Conservation (phyloP, 139 green algal species). For the Chlorella sorokiniana region DNA sequence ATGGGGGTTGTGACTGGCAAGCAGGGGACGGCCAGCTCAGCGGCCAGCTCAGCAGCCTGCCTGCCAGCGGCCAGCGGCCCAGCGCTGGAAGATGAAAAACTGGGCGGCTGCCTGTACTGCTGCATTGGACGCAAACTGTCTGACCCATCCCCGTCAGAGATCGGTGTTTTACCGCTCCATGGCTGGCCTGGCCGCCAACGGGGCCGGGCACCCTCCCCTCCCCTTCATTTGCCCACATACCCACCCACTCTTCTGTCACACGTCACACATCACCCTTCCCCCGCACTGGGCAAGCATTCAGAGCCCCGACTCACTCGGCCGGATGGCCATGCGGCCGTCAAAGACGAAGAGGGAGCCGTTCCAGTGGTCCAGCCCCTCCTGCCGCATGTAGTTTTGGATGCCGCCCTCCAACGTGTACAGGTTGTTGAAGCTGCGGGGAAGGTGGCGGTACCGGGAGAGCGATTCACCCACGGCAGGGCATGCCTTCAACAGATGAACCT, state of each 20-base stretch:
- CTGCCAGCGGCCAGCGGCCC: too few species aligned
- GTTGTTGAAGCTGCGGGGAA: slow-evolving; percentile 75
- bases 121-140: too few species aligned
- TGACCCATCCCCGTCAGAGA: too few species aligned
- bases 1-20: background rate
- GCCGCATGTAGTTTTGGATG: slow-evolving; percentile 77
- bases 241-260: background rate
- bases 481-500: too few species aligned
- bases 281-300: background rate
- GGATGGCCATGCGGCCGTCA: slow-evolving; percentile 90
- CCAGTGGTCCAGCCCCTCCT: slow-evolving; percentile 79
- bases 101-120: too few species aligned
- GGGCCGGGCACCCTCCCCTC: too few species aligned
- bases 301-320: slow-evolving; percentile 29
- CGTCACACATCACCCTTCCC: background rate
- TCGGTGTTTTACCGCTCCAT: too few species aligned
- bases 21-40: too few species aligned
- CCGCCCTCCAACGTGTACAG: slow-evolving; percentile 96
- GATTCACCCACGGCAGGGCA: too few species aligned
- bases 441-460: background rate
- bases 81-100: background rate
- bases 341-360: slow-evolving; percentile 97
- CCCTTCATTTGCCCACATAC: too few species aligned
- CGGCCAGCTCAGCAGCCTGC: too few species aligned
- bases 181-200: too few species aligned